A percentile compares a stretch with the other conserved stretches of the same genome.
Evolutionary conservation across 257 asterid species (phyloP).

Genomic region (Solanum chmielewskii): DNA sequence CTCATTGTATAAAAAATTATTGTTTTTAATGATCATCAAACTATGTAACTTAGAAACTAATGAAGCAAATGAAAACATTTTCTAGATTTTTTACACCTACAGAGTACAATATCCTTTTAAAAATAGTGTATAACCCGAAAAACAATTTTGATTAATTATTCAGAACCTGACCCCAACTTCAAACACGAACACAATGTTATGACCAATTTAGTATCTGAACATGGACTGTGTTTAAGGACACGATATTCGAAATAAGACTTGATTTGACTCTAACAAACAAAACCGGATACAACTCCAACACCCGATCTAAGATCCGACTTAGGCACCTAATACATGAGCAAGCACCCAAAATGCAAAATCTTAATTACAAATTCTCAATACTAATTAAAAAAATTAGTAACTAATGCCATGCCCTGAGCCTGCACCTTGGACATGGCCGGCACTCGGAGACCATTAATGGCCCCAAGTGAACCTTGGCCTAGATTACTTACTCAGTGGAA

Average conservation of each 20-base stretch:
- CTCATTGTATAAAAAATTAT: too few relatives aligned
- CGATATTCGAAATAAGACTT: not conserved
- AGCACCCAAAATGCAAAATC: not conserved
- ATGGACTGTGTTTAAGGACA: not conserved
- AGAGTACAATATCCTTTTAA: not conserved
- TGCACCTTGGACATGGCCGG: too few relatives aligned
- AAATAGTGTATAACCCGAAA: not conserved
- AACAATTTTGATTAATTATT: fast-evolving
- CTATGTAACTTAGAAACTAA: not conserved
- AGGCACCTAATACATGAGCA: not conserved
- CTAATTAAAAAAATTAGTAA: too few relatives aligned
- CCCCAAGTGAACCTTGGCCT: too few relatives aligned
- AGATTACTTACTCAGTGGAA: too few relatives aligned
- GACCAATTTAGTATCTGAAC: not conserved
- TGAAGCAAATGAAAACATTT: too few relatives aligned
- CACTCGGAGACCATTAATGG: too few relatives aligned
- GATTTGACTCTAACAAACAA: not conserved
- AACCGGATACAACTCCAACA: not conserved
- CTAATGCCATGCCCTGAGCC: too few relatives aligned
- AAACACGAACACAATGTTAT: not conserved
- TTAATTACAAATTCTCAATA: too few relatives aligned
- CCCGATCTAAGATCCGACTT: not conserved
- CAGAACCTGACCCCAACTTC: not conserved
- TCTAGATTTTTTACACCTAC: not conserved
- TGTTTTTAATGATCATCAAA: not conserved